These are phyloP conservation scores for Pseudogymnoascus sp. DNA, from an alignment of 2,329 filamentous ascomycete genomes.

Conservation along the genomic window DNA sequence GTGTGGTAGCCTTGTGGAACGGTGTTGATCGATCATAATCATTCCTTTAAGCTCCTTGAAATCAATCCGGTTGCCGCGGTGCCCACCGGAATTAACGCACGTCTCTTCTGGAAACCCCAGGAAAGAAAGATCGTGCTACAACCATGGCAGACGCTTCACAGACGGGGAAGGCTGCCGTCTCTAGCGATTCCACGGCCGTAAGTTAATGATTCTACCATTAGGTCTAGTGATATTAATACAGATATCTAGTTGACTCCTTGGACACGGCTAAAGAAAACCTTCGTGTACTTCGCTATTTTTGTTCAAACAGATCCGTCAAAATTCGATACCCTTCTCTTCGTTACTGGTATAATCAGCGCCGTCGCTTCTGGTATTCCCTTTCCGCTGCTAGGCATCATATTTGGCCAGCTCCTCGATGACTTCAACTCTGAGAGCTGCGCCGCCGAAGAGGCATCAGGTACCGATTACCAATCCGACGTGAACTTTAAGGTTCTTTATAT, in stretches of 20 bases:
- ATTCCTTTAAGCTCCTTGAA: not conserved
- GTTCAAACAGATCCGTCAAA: constrained; percentile 7
- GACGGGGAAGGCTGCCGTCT: not conserved
- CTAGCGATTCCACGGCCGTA: not conserved
- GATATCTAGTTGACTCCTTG: not conserved
- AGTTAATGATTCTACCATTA: not conserved
- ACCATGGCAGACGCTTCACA: not conserved
- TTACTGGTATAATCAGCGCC: constrained; percentile 36
- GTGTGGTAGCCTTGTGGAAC: not conserved
- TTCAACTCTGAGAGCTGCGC: constrained; percentile 48
- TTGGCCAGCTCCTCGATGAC: constrained; percentile 55
- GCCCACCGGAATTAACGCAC: not conserved
- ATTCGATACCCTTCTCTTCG: constrained; percentile 27
- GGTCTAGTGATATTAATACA: not conserved
- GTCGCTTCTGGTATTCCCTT: constrained; percentile 53
- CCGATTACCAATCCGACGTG: constrained; percentile 33
- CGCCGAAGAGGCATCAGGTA: constrained; percentile 22
- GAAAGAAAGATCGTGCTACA: not conserved
- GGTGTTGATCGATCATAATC: not conserved
- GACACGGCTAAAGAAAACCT: not conserved
- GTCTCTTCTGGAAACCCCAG: not conserved
- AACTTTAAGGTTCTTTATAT: constrained; percentile 52
- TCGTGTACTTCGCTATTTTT: not conserved
- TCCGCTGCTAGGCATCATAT: constrained; percentile 54
- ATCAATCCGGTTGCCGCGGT: not conserved